Conservation (phyloP, 2,329 filamentous ascomycete genomes). For the Claviceps digitariae region DNA sequence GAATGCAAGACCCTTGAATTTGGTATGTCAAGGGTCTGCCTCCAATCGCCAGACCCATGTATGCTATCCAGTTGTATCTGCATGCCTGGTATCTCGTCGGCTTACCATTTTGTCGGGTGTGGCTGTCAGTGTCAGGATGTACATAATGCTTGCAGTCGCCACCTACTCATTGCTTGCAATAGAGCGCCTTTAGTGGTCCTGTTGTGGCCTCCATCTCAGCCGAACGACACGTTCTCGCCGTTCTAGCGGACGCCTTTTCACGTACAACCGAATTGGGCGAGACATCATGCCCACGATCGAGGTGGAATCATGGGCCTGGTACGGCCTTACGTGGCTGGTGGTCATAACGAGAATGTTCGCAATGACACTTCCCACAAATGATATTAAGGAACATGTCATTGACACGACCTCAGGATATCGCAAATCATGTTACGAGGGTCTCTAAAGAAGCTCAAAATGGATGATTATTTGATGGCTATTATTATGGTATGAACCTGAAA, state of each 20-base stretch:
- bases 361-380: background rate
- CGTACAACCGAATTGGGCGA: background rate
- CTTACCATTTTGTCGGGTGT: background rate
- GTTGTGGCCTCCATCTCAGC: background rate
- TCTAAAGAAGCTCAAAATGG: constrained; percentile 34
- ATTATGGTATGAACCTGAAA: constrained; percentile 24
- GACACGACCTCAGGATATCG: constrained; percentile 16
- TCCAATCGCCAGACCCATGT: background rate
- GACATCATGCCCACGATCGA: constrained; percentile 17
- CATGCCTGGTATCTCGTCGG: background rate
- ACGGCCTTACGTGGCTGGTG: constrained; percentile 25
- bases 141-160: background rate
- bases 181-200: background rate
- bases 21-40: background rate
- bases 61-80: background rate
- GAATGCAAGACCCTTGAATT: background rate
- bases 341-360: constrained; percentile 27
- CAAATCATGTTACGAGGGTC: constrained; percentile 29
- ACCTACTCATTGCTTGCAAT: background rate
- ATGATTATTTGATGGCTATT: constrained; percentile 43
- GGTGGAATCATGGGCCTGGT: constrained; percentile 32
- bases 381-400: background rate
- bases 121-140: background rate
- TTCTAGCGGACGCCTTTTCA: background rate
- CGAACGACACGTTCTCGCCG: background rate